Conservation (phyloP, 2,329 filamentous ascomycete genomes). For the Nemania bipapillata region DNA sequence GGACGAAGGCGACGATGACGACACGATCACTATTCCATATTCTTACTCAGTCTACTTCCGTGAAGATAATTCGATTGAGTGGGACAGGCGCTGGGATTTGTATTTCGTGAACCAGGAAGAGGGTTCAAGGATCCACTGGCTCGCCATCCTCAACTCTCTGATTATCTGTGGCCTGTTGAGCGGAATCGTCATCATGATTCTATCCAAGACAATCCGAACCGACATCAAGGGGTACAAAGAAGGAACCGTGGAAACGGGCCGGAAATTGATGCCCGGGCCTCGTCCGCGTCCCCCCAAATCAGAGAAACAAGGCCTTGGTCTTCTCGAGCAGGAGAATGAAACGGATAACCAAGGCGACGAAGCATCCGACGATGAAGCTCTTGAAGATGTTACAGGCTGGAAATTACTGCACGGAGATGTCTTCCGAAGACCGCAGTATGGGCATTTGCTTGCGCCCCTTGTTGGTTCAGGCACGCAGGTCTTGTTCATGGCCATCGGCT, state of each 20-base stretch:
- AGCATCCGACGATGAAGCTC: constrained; percentile 74
- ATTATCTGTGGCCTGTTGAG: constrained; percentile 84
- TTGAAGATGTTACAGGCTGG: constrained; percentile 88
- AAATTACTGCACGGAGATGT: constrained; percentile 90
- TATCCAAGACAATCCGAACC: constrained; percentile 79
- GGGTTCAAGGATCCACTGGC: constrained; percentile 83
- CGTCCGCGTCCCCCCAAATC: constrained; percentile 57
- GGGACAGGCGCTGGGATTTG: constrained; percentile 85
- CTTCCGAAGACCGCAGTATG: constrained; percentile 77
- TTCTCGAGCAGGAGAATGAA: constrained; percentile 70
- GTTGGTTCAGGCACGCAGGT: constrained; percentile 88
- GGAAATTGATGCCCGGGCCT: constrained; percentile 63
- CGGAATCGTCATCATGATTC: constrained; percentile 81
- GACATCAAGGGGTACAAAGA: constrained; percentile 82
- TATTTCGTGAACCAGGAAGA: constrained; percentile 91
- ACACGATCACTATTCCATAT: constrained; percentile 79
- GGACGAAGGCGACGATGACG: constrained; percentile 70
- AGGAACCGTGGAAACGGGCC: constrained; percentile 72
- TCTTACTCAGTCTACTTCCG: constrained; percentile 92
- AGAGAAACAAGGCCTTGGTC: constrained; percentile 64
- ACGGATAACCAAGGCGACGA: constrained; percentile 65
- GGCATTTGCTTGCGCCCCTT: constrained; percentile 79
- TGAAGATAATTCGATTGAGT: constrained; percentile 82
- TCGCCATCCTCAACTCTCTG: constrained; percentile 87
- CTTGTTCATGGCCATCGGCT: constrained; percentile 79